Evolutionary conservation across 1,284 basidiomycete species (phyloP), one percentile per base, ranked within the genome.

Genomic region (Phylloporus gajari): DNA sequence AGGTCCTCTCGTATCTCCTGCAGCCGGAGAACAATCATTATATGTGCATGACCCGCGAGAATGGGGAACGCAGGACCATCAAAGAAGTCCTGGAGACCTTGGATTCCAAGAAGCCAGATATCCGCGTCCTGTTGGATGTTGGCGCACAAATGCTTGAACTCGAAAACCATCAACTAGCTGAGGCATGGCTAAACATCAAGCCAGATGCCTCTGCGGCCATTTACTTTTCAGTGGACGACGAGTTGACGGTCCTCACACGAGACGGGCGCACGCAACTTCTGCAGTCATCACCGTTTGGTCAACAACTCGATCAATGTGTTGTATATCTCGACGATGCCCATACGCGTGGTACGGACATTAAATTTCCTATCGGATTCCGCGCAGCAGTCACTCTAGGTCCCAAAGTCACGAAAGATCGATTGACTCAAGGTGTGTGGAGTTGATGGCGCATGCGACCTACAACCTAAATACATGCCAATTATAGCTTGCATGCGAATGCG

Each of bases 281-380:
- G 3, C 64, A 79, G 6, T 83, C 85, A 9, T 90, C 89, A 1
- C 44, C 58, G 3, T 68, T 69, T 6, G 74, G 78, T 1, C 85
- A 87, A 53, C 84, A 83, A 64, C 77, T 89, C 0, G 82, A 84
- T 23, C 78, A 83, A 70, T 88, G 87, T 63, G 72, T 88, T 8
- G 78, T 89, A 1, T 90, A 90, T 73, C 84, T 90, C 0, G 88
- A 90, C 67, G 89, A 90, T 74, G 86, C 86, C 0, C 88, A 89
- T 74, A 90, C 88, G 2, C 80, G 90, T 40, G 89, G 90, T 12
- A 90, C 88, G 0, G 89, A 90, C 75, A 77, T 90, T 23, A 88
- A 86, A 65, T 78, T 89, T 53, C 88, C 88, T 2, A 51, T n/a
- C 1, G 70, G 80, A 27, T 82, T 80, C 61, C 82, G 86, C 19